These are phyloP conservation scores for Cryptosporidium andersoni DNA, from an alignment of 169 alveolate genomes.

Conservation along the genomic window DNA sequence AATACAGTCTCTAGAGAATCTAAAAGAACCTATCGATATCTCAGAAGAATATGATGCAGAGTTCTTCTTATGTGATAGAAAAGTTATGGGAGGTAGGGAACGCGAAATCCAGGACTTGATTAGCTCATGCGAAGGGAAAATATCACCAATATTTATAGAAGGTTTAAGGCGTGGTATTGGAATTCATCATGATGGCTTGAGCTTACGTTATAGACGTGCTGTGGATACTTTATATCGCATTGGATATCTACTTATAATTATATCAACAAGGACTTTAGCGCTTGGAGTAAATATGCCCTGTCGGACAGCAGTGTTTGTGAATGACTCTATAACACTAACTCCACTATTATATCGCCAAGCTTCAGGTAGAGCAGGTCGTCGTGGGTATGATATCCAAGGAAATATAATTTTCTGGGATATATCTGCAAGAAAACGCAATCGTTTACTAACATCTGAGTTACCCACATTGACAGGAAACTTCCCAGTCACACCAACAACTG, in stretches of 20 bases:
- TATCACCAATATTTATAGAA: conserved; percentile 77
- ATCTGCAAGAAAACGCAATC: conserved; percentile 82
- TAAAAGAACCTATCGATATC: conserved; percentile 82
- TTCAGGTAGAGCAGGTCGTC: conserved; percentile 92
- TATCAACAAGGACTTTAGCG: conserved; percentile 87
- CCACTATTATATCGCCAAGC: conserved; percentile 90
- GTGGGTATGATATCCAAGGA: conserved; percentile 91
- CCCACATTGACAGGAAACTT: conserved; percentile 79
- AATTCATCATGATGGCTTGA: conserved; percentile 88
- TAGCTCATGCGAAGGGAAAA: conserved; percentile 68
- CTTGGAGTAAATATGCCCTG: conserved; percentile 93
- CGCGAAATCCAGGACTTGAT: conserved; percentile 35
- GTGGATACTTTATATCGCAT: conserved; percentile 86
- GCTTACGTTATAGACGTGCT: conserved; percentile 74
- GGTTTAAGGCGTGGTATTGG: conserved; percentile 90
- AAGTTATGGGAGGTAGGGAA: conserved; percentile 77
- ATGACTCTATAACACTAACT: conserved; percentile 83
- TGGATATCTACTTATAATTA: conserved; percentile 84
- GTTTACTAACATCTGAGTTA: conserved; percentile 80
- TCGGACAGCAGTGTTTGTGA: conserved; percentile 84
- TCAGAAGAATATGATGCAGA: conserved; percentile 88
- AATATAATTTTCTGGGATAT: conserved; percentile 88
- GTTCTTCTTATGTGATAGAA: conserved; percentile 81
- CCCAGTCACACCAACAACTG: conserved; percentile 69
- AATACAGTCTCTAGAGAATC: conserved; percentile 77